Evolutionary conservation across 1,139 yeast species (phyloP), one percentile per base, ranked within the genome.

Genomic region (Meyerozyma athensensis): DNA sequence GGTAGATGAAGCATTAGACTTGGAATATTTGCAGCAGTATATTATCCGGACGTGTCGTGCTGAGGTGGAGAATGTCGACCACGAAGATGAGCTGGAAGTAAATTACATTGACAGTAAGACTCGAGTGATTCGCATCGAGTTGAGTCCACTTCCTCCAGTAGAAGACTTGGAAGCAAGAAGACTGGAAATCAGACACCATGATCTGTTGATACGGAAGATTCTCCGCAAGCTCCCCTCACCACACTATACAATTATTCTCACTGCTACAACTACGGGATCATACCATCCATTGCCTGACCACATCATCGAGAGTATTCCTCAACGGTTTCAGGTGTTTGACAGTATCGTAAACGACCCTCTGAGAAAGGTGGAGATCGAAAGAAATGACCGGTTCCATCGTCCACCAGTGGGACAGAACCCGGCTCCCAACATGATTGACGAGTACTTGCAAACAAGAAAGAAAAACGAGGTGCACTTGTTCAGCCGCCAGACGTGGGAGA

Each of bases 201-300:
- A 86, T 55, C 70, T 66, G 37, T 58, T 70, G 40, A 48, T 79
- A 7, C 57, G 81, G 37, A 63, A 65, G 31, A 67, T 82, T 10
- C 49, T 81, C 20, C 69, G 85, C 23, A 79, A 77, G 45, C 53
- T 81, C n/a, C 92, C 94, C 0, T 71, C 86, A 0, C 90, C 92
- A 0, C 72, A 73, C 43, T 70, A 69, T 40, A 64, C 83, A 4
- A 59, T 84, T 3, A 56, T 83, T 5, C 56, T 77, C 36, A 77
- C 86, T 0, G 58, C 72, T 8, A 44, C 45, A 16, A 53, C 56
- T 16, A 51, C 50, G 14, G 46, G 44, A 39, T 17, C 30, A 18
- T 52, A 52, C 26, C 65, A 60, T 39, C 74, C 72, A 2, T 42
- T 56, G 0, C 74, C 75, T 0, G 46, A 47, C 5, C 17, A 38